A percentile compares a stretch with the other conserved stretches of the same genome.
Evolutionary conservation across 78 protist genomes (phyloP).

Genomic region (Dictyostelium brefeldianum): DNA sequence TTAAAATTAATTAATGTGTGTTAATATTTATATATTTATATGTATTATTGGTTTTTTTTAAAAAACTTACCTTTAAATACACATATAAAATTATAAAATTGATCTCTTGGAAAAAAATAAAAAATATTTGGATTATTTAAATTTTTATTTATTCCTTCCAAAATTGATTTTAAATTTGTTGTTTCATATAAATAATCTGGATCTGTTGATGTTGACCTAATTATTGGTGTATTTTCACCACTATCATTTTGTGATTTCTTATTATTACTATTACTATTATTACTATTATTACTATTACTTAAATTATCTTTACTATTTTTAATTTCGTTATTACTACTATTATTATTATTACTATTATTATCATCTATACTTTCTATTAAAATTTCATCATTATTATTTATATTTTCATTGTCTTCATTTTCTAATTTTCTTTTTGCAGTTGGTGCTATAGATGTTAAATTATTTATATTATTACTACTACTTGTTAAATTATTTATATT

Average conservation of each 20-base stretch:
- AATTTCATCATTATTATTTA: not conserved
- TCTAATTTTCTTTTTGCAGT: not conserved
- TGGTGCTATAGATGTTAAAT: not conserved
- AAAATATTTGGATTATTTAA: conserved; percentile 15
- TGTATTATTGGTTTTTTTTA: not conserved
- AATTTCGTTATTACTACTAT: not conserved
- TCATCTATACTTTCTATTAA: too few species aligned
- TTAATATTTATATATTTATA: too few species aligned
- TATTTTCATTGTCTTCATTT: not conserved
- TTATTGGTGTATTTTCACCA: conserved; percentile 6
- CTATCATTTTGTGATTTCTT: not conserved
- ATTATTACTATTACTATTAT: not conserved
- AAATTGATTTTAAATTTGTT: not conserved
- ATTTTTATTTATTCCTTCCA: conserved; percentile 4
- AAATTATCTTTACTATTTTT: not conserved
- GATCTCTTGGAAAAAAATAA: conserved; percentile 69
- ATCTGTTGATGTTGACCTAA: conserved; percentile 3
- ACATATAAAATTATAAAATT: conserved; percentile 66
- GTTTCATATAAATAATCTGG: conserved; percentile 6
- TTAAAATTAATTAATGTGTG: too few species aligned
- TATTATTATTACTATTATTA: not conserved
- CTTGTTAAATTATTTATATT: not conserved
- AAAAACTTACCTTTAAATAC: conserved; percentile 48
- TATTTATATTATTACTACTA: not conserved
- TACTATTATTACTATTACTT: not conserved